Base-by-base conservation (phyloP, 352 stramenopile genomes). In the Peronospora farinosa region DNA sequence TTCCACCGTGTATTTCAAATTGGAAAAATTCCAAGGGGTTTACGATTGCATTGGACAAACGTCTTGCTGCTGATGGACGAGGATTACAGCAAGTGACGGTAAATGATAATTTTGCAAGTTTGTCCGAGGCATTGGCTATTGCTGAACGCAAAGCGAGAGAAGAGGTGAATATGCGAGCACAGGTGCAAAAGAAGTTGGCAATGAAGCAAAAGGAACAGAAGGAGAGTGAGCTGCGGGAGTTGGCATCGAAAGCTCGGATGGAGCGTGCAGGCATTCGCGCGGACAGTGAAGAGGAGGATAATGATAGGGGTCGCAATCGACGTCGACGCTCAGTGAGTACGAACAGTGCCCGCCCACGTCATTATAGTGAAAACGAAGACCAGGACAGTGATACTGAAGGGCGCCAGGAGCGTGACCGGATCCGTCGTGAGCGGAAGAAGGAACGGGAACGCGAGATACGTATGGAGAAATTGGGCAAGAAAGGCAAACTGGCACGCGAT, bases 21-120 rank as follows among this genome's bases (percentile, higher is more conserved):
- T 99, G 96, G 96, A 99, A 99, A 65, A 99, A 99, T 78, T 89
- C 90, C 0, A 93, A 95, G 40, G 97, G 96, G 0, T 99, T 98
- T 65, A 99, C 96, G 6, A 99, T 99, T 67, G 95, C 96, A 19
- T 71, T 99, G 32, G 96, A 99, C 72, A 99, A 99, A 78, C 91
- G 97, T 25, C 84, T 99, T 13, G 96, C 96, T 0, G 96, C 96
- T 12, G 96, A 99, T 72, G 97, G 97, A 28, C 86, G 96, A 23
- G 94, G 95, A 3, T 76, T 99, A 45, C 83, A 97, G 54, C 93
- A 98, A 53, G 71, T 88, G 23, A 97, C 92, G 0, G 95, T 99
- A 39, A 99, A 98, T 80, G 88, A 98, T 55, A 98, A 98, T 57
- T 99, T 99, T 81, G 96, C 97, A 27, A 97, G 91, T 21, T 77